Conservation (phyloP, 129 eudicot species). For the Scalesia atractyloides region DNA sequence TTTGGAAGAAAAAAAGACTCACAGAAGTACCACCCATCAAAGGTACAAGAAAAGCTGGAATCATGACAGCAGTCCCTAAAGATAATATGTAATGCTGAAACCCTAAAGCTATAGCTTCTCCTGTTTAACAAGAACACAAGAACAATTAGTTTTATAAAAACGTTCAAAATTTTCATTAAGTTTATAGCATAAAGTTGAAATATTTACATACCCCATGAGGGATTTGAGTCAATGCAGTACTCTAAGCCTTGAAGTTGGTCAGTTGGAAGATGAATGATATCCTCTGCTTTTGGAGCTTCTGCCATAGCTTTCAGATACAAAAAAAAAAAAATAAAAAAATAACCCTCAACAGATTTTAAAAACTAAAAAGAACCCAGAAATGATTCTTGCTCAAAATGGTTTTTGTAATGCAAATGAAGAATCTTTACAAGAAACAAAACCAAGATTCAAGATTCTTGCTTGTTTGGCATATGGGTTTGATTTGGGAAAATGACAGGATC, state of each 20-base stretch:
- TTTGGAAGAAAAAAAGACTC: slow-evolving; percentile 34
- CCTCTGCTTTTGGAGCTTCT: slow-evolving; percentile 91
- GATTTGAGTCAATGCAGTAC: slow-evolving; percentile 98
- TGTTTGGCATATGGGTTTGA: background rate
- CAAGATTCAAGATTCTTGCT: slow-evolving; percentile 8
- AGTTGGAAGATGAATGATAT: slow-evolving; percentile 93
- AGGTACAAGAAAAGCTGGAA: slow-evolving; percentile 93
- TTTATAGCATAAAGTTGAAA: background rate
- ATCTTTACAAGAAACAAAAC: background rate
- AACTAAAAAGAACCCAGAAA: no score
- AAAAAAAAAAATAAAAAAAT: background rate
- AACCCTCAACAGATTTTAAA: no score
- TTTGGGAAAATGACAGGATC: slow-evolving; percentile 15
- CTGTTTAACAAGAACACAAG: slow-evolving; percentile 43
- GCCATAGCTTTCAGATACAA: slow-evolving; percentile 47
- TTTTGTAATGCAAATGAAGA: background rate
- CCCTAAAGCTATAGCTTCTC: slow-evolving; percentile 88
- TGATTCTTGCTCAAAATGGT: background rate
- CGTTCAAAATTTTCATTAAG: no score
- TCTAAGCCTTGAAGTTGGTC: slow-evolving; percentile 98
- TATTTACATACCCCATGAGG: slow-evolving; percentile 84
- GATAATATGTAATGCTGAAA: slow-evolving; percentile 96
- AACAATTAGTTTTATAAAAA: background rate
- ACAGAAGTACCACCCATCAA: slow-evolving; percentile 96
- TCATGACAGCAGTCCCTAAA: slow-evolving; percentile 98